These are phyloP conservation scores for Aspergillus puulaauensis DNA, from an alignment of 2,329 filamentous ascomycete genomes.

Conservation along the genomic window DNA sequence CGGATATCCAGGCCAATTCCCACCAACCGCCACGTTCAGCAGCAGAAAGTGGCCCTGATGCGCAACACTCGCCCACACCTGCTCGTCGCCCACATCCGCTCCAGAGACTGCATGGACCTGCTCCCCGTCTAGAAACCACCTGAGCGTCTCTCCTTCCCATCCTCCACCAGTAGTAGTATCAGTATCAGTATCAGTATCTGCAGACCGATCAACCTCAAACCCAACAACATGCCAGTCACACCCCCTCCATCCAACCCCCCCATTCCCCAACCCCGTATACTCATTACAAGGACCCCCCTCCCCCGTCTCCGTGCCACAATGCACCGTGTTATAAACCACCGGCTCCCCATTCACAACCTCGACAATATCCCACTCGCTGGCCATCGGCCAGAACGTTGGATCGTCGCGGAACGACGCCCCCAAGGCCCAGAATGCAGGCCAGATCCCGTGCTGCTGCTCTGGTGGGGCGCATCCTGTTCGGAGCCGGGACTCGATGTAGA, in stretches of 20 bases:
- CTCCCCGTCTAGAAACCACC: conserved; percentile 6
- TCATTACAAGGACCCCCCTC: conserved; percentile 9
- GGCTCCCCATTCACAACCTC: conserved; percentile 5
- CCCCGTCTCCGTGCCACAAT: conserved; percentile 1
- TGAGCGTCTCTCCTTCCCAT: not conserved
- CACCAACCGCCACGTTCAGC: conserved; percentile 12
- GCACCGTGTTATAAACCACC: conserved; percentile 2
- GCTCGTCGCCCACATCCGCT: not conserved
- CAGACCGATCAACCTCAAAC: conserved; percentile 12
- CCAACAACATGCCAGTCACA: conserved; percentile 11
- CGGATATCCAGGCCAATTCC: conserved; percentile 12
- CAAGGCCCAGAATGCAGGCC: conserved; percentile 12
- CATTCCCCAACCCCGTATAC: conserved; percentile 6
- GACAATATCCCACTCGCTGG: conserved; percentile 6
- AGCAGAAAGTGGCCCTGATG: conserved; percentile 9
- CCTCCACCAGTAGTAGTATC: too few relatives aligned
- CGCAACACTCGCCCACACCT: conserved; percentile 5
- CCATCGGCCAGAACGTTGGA: conserved; percentile 5
- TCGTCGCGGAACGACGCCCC: conserved; percentile 1
- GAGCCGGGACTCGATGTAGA: conserved; percentile 6
- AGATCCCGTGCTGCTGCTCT: not conserved
- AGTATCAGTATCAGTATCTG: not conserved
- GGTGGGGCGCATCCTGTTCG: conserved; percentile 2
- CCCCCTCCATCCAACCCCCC: not conserved
- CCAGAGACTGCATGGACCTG: not conserved